Percentiles rank a stretch among this genome's conserved stretches.
These are phyloP conservation scores for Solanum neorickii DNA, from an alignment of 257 asterid species.

Conservation along the genomic window DNA sequence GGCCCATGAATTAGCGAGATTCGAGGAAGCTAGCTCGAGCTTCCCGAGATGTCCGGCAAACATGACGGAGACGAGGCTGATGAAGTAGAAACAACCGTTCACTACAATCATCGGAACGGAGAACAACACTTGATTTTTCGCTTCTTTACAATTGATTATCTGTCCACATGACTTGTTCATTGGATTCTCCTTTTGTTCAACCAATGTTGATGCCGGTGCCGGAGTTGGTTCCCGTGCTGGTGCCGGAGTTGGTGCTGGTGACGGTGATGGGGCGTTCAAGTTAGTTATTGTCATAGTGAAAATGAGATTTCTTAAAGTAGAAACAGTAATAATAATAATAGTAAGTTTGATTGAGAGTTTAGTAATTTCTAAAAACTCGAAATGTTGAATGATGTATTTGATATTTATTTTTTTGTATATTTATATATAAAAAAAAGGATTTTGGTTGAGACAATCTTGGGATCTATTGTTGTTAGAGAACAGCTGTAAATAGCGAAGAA, in stretches of 20 bases:
- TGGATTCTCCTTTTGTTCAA: neutral
- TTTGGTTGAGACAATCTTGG: neutral
- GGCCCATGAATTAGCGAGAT: constrained; percentile 23
- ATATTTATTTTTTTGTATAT: neutral
- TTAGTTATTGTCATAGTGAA: neutral
- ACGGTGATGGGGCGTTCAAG: neutral
- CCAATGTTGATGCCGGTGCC: neutral
- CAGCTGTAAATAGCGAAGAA: neutral
- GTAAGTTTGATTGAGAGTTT: neutral
- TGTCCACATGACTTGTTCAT: neutral
- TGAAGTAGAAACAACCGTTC: constrained; percentile 3
- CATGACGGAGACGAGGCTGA: constrained; percentile 14
- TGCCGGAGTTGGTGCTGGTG: fast-evolving
- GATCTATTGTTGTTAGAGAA: neutral
- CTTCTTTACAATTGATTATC: constrained; percentile 1
- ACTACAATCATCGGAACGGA: constrained; percentile 13
- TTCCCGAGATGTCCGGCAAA: constrained; percentile 22
- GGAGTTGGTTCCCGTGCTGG: neutral
- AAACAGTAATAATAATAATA: neutral
- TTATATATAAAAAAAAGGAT: neutral
- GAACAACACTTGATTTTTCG: constrained; percentile 1
- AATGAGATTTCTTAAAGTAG: too few species aligned
- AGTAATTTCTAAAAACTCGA: neutral
- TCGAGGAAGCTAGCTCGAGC: constrained; percentile 14
- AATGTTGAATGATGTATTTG: neutral